Evolutionary conservation across 495 filamentous ascomycete species (phyloP).

Genomic region (Penicillium daleae): DNA sequence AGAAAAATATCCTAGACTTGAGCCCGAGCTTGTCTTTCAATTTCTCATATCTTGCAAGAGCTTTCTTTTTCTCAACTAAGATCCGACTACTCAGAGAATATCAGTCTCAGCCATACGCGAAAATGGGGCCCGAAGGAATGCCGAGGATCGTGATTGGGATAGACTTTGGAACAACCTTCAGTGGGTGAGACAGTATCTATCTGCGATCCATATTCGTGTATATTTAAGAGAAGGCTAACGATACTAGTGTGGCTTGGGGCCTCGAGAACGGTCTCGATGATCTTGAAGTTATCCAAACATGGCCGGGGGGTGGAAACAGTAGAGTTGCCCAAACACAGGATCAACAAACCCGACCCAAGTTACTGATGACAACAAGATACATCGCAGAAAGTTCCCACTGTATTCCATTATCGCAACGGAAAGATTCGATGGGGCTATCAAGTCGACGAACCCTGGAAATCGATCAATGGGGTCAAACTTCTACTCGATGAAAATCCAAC

Average conservation of each 20-base stretch:
- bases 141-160: constrained; percentile 41
- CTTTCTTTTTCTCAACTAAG: background rate
- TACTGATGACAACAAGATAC: constrained; percentile 22
- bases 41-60: background rate
- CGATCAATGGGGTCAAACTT: constrained; percentile 44
- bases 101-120: background rate
- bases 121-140: background rate
- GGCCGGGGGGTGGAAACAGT: constrained; percentile 37
- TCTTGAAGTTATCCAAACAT: constrained; percentile 40
- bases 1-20: background rate
- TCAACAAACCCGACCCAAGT: background rate
- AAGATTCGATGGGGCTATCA: constrained; percentile 50
- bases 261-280: constrained; percentile 27
- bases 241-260: constrained; percentile 28
- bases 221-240: constrained; percentile 20
- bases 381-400: constrained; percentile 53
- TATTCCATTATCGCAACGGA: constrained; percentile 40
- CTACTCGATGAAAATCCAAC: constrained; percentile 36
- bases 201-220: constrained; percentile 2
- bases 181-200: constrained; percentile 24
- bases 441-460: constrained; percentile 26
- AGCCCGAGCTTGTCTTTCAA: background rate
- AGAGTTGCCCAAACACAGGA: constrained; percentile 3
- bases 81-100: background rate
- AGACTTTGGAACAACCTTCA: constrained; percentile 55